Conservation (phyloP, 2,329 filamentous ascomycete genomes). For the Myriosclerotinia scirpicola region DNA sequence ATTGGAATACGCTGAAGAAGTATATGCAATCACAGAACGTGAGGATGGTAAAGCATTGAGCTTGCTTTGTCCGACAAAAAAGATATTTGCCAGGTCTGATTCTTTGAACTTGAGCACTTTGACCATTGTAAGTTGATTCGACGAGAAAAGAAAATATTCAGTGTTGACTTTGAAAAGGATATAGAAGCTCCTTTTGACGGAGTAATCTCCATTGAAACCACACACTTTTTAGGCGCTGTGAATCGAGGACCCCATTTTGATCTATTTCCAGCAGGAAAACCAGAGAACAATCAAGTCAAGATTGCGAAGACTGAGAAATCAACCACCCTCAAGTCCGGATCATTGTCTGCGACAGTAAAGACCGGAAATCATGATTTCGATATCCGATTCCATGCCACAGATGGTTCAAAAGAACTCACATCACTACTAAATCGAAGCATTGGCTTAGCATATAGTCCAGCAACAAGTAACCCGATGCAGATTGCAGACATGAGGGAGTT, state of each 20-base stretch:
- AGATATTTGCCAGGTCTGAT: constrained; percentile 55
- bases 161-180: constrained; percentile 43
- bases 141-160: not conserved
- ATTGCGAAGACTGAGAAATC: constrained; percentile 47
- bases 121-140: constrained; percentile 46
- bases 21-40: constrained; percentile 50
- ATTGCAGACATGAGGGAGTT: constrained; percentile 54
- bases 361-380: constrained; percentile 52
- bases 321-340: constrained; percentile 53
- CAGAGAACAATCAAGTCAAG: constrained; percentile 42
- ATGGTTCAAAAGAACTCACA: constrained; percentile 53
- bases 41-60: constrained; percentile 51
- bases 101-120: constrained; percentile 56
- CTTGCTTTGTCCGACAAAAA: constrained; percentile 57
- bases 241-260: constrained; percentile 57
- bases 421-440: constrained; percentile 56
- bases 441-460: constrained; percentile 56
- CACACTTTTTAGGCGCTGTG: constrained; percentile 56
- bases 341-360: constrained; percentile 53
- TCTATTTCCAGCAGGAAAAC: constrained; percentile 54
- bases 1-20: constrained; percentile 65
- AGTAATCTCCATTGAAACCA: constrained; percentile 59
- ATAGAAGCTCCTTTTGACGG: constrained; percentile 58
- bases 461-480: constrained; percentile 53
- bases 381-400: constrained; percentile 54